phyloP scores from a whole-genome alignment of 768 basidiomycete genomes.

The Mycena floridula region DNA sequence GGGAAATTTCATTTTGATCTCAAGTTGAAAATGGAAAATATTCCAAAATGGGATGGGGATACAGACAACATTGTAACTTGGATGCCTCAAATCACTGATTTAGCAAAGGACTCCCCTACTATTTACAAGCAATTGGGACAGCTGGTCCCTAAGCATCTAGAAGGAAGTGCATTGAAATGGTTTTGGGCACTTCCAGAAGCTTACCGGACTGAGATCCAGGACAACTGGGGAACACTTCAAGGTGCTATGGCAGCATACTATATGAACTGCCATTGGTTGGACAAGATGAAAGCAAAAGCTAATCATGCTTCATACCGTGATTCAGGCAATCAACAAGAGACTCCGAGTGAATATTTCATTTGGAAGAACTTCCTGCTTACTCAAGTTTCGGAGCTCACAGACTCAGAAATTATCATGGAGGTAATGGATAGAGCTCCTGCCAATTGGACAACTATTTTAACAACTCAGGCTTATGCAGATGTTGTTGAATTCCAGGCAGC shows the following conservation, averaged over 20 bases:
- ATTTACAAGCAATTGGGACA: constrained; percentile 21
- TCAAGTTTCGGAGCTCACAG: constrained; percentile 8
- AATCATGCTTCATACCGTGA: constrained; percentile 24
- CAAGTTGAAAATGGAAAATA: constrained; percentile 22
- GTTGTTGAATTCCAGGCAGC: constrained; percentile 15
- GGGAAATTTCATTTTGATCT: constrained; percentile 24
- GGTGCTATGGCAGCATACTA: constrained; percentile 20
- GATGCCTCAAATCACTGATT: constrained; percentile 20
- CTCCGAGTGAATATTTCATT: constrained; percentile 28
- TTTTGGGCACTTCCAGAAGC: constrained; percentile 17
- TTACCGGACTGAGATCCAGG: constrained; percentile 9
- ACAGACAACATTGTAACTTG: constrained; percentile 19
- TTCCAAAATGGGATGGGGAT: constrained; percentile 28
- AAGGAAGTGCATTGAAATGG: constrained; percentile 22
- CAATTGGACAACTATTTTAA: no score
- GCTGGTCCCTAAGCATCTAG: constrained; percentile 21
- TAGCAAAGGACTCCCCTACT: constrained; percentile 12
- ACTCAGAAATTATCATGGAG: constrained; percentile 24
- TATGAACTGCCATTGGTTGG: constrained; percentile 27
- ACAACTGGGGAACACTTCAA: constrained; percentile 22
- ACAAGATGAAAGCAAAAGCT: no score
- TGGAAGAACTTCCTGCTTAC: constrained; percentile 20
- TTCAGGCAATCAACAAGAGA: constrained; percentile 14
- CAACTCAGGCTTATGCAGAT: constrained; percentile 13
- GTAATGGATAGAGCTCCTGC: no score